phyloP scores from a whole-genome alignment of 2,329 filamentous ascomycete genomes.

The Aureobasidium sp. region DNA sequence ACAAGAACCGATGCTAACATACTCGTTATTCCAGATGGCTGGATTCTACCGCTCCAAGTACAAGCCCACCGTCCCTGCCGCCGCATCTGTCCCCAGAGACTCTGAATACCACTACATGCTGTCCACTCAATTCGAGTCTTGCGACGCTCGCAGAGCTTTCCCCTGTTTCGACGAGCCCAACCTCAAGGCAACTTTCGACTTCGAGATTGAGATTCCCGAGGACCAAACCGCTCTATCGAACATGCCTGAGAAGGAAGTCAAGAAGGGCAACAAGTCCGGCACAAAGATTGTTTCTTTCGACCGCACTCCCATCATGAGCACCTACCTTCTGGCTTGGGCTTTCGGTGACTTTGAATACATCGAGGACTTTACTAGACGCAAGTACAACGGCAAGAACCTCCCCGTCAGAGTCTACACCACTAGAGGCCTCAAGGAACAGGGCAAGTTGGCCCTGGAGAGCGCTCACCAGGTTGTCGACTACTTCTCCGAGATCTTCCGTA shows the following conservation, averaged over 20 bases:
- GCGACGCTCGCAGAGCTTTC: slow-evolving; percentile 88
- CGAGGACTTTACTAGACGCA: slow-evolving; percentile 79
- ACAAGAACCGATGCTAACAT: neutral
- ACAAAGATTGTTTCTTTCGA: slow-evolving; percentile 67
- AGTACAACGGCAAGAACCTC: slow-evolving; percentile 83
- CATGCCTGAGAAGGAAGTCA: slow-evolving; percentile 76
- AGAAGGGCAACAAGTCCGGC: slow-evolving; percentile 57
- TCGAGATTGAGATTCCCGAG: slow-evolving; percentile 82
- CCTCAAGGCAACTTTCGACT: slow-evolving; percentile 91
- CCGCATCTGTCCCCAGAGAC: slow-evolving; percentile 68
- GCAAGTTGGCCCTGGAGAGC: slow-evolving; percentile 79
- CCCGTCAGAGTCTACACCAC: slow-evolving; percentile 96
- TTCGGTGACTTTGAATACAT: slow-evolving; percentile 96
- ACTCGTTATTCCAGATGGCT: slow-evolving; percentile 50
- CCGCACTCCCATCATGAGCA: slow-evolving; percentile 82
- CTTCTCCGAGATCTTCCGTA: slow-evolving; percentile 89
- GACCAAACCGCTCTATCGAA: slow-evolving; percentile 88
- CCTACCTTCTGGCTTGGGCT: slow-evolving; percentile 82
- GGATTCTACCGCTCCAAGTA: slow-evolving; percentile 94
- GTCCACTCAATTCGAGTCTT: slow-evolving; percentile 96
- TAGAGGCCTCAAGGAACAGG: slow-evolving; percentile 86
- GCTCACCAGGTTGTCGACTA: slow-evolving; percentile 91
- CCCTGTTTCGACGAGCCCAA: slow-evolving; percentile 98
- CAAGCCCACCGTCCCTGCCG: slow-evolving; percentile 64
- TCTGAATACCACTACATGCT: slow-evolving; percentile 59